Evolutionary conservation across 345 rosid genomes (phyloP), one percentile per base, ranked within the genome.

Genomic region (Hevea brasiliensis): DNA sequence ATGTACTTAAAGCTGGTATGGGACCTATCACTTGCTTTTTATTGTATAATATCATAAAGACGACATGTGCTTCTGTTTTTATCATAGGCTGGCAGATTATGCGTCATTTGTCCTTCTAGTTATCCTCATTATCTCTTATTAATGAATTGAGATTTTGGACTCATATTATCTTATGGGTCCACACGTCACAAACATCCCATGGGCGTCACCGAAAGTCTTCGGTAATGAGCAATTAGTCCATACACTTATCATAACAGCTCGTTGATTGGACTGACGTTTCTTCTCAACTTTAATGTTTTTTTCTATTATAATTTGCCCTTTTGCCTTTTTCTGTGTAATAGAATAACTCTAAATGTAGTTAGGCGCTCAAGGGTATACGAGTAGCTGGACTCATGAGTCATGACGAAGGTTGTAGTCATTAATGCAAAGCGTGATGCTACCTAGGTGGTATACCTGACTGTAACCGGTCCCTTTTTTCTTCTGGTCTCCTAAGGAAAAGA

Each of bases 1-100:
- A 85, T 70, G 96, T 85, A 29, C 97, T 92, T 73, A 89, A 82
- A 81, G 98, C 98, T 8, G 98, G 96, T 87, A 82, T 21, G 51
- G 68, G 75, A 40, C 77, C 79, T n/a, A n/a, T 51, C 15, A 48
- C 67, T 32, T 53, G 7, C 45, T 11, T 29, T 55, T 66, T 17
- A 13, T 29, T 73, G 15, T 10, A 37, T 47, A 41, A 9, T 51
- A 4, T 61, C 59, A 3, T 42, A 9, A 55, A 55, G 23, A 42
- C 53, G n/a, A 0, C 69, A 72, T 63, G 80, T 74, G 81, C 77
- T 6, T 75, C 11, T 76, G 75, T 42, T 42, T 70, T 8, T 57
- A 24, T 10, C 6, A 18, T 27, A 7, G 29, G 4, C 48, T 47
- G 18, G 41, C 47, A 15, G 18, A 10, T 53, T 35, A 27, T 32